Conservation (phyloP, 2,329 filamentous ascomycete species). For the Cercospora sojina region DNA sequence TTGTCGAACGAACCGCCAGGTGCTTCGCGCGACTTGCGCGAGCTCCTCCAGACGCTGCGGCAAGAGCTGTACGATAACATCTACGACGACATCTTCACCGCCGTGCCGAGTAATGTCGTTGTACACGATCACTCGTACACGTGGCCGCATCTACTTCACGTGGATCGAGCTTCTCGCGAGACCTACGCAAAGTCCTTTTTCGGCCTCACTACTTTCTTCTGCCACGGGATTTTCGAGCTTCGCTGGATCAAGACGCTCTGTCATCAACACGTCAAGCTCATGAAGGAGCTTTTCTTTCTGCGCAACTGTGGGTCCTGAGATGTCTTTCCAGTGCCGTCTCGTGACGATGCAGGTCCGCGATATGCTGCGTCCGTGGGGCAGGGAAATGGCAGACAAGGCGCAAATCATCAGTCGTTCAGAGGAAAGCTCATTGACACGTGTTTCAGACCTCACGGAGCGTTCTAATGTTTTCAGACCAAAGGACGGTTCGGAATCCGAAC, state of each 20-base stretch:
- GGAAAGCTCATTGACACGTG: neutral
- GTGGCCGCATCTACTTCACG: constrained; percentile 4
- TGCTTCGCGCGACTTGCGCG: neutral
- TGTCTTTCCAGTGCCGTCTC: too few species aligned
- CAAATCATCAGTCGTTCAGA: neutral
- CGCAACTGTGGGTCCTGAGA: too few species aligned
- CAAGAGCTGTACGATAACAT: constrained; percentile 12
- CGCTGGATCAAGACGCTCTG: neutral
- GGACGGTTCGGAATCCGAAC: neutral
- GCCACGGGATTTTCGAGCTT: neutral
- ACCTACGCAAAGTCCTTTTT: constrained; percentile 26
- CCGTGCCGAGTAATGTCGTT: neutral
- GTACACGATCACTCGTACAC: neutral
- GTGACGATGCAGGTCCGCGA: too few species aligned
- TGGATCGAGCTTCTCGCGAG: constrained; percentile 4
- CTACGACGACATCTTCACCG: neutral
- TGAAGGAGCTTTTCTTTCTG: neutral
- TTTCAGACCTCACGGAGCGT: neutral
- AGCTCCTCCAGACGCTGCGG: neutral
- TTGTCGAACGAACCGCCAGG: neutral
- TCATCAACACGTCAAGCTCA: neutral
- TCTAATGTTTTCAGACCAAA: neutral
- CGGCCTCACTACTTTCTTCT: neutral
- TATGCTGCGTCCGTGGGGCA: too few species aligned
- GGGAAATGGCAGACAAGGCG: neutral